Evolutionary conservation across 1,284 basidiomycete species (phyloP).

Genomic region (Phellopilus nigrolimitatus): DNA sequence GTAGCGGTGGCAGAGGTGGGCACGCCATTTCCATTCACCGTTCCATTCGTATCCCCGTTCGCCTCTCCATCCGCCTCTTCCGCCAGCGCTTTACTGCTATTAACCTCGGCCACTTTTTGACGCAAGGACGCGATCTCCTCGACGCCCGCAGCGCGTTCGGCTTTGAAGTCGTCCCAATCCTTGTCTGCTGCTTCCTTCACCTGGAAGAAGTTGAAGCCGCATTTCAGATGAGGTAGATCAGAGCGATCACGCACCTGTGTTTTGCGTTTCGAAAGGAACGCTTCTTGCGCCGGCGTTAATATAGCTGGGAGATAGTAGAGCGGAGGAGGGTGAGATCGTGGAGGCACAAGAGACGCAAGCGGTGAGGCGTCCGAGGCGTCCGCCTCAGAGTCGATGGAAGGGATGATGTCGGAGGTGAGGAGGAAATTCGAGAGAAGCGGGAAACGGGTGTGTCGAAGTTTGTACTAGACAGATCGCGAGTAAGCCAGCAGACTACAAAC

Average conservation of each 20-base stretch:
- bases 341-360: slow-evolving; percentile 28
- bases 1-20: not conserved
- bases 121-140: slow-evolving; percentile 60
- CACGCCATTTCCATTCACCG: not conserved
- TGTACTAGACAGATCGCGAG: slow-evolving; percentile 42
- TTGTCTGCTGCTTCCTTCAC: slow-evolving; percentile 57
- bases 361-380: slow-evolving; percentile 15
- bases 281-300: slow-evolving; percentile 64
- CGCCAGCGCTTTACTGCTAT: slow-evolving; percentile 23
- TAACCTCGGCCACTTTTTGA: slow-evolving; percentile 49
- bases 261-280: slow-evolving; percentile 58
- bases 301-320: slow-evolving; percentile 70
- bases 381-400: slow-evolving; percentile 23
- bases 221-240: not conserved
- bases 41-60: not conserved
- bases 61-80: slow-evolving; percentile 24
- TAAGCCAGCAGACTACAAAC: not conserved
- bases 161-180: slow-evolving; percentile 61
- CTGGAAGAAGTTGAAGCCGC: slow-evolving; percentile 32
- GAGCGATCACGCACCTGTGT: slow-evolving; percentile 42
- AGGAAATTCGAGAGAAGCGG: slow-evolving; percentile 73
- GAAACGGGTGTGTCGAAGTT: slow-evolving; percentile 61
- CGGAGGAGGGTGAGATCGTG: slow-evolving; percentile 66
- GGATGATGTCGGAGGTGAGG: slow-evolving; percentile 65
- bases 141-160: slow-evolving; percentile 53